These are phyloP conservation scores for Boletus coffeatus DNA, from an alignment of 1,284 basidiomycete genomes.

Conservation along the genomic window DNA sequence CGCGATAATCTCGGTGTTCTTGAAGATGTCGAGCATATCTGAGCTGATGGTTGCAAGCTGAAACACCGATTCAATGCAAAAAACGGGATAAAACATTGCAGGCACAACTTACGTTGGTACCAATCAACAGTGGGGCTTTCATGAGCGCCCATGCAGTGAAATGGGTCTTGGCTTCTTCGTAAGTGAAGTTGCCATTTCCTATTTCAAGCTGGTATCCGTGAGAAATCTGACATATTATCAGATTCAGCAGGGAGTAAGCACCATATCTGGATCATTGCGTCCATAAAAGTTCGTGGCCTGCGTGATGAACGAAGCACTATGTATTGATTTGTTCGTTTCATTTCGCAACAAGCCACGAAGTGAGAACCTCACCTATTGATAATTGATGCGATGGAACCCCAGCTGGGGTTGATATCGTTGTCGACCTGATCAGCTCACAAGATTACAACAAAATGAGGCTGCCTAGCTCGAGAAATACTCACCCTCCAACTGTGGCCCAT, in stretches of 20 bases:
- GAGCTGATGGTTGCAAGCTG: conserved; percentile 47
- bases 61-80: background rate
- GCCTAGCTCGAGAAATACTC: conserved; percentile 11
- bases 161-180: conserved; percentile 40
- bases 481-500: conserved; percentile 49
- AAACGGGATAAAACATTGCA: conserved; percentile 16
- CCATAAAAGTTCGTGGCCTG: conserved; percentile 40
- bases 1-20: conserved; percentile 58
- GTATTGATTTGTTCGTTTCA: background rate
- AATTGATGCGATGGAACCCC: conserved; percentile 34
- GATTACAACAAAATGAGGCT: background rate
- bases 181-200: conserved; percentile 39
- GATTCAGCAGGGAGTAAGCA: conserved; percentile 17
- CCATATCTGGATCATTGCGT: conserved; percentile 43
- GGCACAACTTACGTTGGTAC: conserved; percentile 26
- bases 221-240: background rate
- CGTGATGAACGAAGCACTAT: conserved; percentile 40
- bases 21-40: conserved; percentile 50
- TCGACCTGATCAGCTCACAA: conserved; percentile 14
- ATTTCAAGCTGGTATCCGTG: conserved; percentile 37
- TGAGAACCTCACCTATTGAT: conserved; percentile 31
- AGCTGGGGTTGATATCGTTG: conserved; percentile 25
- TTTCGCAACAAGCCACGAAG: background rate
- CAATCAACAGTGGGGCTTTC: conserved; percentile 44
- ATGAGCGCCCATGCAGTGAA: conserved; percentile 46